Evolutionary conservation across 2,329 filamentous ascomycete species (phyloP).

Genomic region (Fonsecaea nubica): DNA sequence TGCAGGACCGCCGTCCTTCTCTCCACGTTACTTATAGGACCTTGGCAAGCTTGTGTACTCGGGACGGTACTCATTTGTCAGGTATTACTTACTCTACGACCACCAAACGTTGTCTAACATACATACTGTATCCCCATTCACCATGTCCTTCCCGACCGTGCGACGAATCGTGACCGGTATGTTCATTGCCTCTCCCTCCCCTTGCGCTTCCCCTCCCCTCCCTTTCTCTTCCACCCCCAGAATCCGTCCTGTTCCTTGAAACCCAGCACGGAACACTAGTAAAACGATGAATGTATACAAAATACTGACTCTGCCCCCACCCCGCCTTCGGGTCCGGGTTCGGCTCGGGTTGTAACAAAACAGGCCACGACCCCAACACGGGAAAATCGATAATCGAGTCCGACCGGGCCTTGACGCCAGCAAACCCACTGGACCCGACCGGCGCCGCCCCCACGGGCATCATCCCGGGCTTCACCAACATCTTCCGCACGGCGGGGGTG

Average conservation of each 20-base stretch:
- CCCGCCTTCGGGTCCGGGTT: no score
- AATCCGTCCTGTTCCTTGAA: background rate
- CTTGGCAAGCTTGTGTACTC: no score
- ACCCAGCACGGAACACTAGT: no score
- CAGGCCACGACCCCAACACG: constrained; percentile 39
- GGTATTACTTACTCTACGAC: no score
- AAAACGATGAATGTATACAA: no score
- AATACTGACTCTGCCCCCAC: no score
- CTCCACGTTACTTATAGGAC: no score
- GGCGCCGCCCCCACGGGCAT: constrained; percentile 36
- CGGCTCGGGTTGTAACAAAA: no score
- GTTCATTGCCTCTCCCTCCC: background rate
- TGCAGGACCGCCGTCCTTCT: no score
- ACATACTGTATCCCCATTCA: background rate
- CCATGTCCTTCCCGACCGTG: constrained; percentile 30
- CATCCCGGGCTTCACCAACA: constrained; percentile 41
- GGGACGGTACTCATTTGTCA: no score
- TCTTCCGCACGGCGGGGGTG: constrained; percentile 40
- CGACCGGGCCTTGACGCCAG: constrained; percentile 41
- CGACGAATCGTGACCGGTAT: constrained; percentile 34
- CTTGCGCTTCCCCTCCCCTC: background rate
- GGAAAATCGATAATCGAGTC: constrained; percentile 43
- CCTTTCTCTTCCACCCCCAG: background rate
- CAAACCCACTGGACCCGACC: constrained; percentile 40
- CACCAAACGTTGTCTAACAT: no score